These are phyloP conservation scores for Entomortierella parvispora DNA, from an alignment of 192 early-diverging fungal genomes.

Conservation along the genomic window DNA sequence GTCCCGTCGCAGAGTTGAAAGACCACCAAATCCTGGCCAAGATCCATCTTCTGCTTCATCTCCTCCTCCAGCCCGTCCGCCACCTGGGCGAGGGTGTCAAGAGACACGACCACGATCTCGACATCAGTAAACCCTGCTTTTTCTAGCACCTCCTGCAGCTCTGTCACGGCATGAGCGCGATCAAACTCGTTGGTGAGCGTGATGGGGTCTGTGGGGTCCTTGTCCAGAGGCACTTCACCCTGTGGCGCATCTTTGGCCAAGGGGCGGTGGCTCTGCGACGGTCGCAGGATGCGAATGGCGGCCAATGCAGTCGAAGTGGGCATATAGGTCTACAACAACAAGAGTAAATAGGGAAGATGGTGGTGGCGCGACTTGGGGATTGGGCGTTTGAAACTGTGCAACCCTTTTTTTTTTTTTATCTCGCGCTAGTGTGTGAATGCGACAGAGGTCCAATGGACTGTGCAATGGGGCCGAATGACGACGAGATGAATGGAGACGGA, in stretches of 20 bases:
- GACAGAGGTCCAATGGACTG: no score
- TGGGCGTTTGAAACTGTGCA: no score
- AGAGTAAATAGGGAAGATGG: no score
- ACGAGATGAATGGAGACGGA: no score
- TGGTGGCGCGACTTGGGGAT: no score
- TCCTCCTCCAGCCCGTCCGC: constrained; percentile 17
- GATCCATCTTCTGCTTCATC: constrained; percentile 7
- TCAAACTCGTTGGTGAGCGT: constrained; percentile 34
- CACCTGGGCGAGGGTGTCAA: constrained; percentile 7
- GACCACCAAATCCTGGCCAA: constrained; percentile 26
- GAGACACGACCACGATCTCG: constrained; percentile 9
- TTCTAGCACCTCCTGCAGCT: constrained; percentile 7
- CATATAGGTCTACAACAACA: no score
- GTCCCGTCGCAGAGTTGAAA: constrained; percentile 43
- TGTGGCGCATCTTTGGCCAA: neutral
- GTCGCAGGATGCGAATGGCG: constrained; percentile 27
- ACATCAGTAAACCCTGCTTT: constrained; percentile 27
- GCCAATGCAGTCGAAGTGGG: constrained; percentile 1
- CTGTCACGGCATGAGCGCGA: constrained; percentile 1
- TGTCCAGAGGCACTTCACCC: neutral
- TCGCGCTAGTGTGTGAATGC: no score
- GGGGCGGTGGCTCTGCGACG: constrained; percentile 4
- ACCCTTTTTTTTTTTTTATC: no score
- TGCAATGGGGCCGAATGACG: neutral
- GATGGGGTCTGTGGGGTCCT: constrained; percentile 15